A percentile compares a stretch with the other conserved stretches of the same genome.
Evolutionary conservation across 495 filamentous ascomycete genomes (phyloP).

Genomic region (Trichocladium antarcticum): DNA sequence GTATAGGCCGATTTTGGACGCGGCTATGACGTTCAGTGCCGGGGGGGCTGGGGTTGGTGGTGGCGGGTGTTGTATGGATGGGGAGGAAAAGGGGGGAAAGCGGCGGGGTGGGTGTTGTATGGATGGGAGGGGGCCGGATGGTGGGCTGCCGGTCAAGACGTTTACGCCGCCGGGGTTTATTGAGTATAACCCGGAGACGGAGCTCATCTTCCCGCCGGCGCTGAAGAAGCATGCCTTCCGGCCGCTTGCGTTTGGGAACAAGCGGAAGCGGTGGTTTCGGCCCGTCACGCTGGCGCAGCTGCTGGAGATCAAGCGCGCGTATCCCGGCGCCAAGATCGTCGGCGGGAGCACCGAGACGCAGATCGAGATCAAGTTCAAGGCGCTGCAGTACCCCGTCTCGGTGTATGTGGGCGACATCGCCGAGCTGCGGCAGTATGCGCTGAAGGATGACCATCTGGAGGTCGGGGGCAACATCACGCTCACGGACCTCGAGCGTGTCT

Average conservation of each 20-base stretch:
- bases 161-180: constrained; percentile 83
- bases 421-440: constrained; percentile 67
- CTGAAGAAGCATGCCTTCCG: constrained; percentile 71
- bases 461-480: constrained; percentile 87
- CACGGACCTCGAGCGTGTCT: constrained; percentile 68
- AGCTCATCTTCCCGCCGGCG: constrained; percentile 85
- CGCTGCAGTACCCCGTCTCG: constrained; percentile 74
- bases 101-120: constrained; percentile 63
- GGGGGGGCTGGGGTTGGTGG: constrained; percentile 37
- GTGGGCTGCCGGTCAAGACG: constrained; percentile 47
- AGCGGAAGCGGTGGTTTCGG: constrained; percentile 86
- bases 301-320: constrained; percentile 75
- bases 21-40: constrained; percentile 57
- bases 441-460: constrained; percentile 70
- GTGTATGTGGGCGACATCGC: constrained; percentile 91
- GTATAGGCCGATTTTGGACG: constrained; percentile 88
- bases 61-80: constrained; percentile 57
- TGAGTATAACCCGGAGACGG: constrained; percentile 81
- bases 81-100: constrained; percentile 17
- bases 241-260: constrained; percentile 83
- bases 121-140: constrained; percentile 31
- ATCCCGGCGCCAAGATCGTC: constrained; percentile 85
- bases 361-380: constrained; percentile 98
- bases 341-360: constrained; percentile 95
- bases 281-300: constrained; percentile 81